Evolutionary conservation across 2,329 filamentous ascomycete genomes (phyloP).

Genomic region (Pseudocercospora fijiensis): DNA sequence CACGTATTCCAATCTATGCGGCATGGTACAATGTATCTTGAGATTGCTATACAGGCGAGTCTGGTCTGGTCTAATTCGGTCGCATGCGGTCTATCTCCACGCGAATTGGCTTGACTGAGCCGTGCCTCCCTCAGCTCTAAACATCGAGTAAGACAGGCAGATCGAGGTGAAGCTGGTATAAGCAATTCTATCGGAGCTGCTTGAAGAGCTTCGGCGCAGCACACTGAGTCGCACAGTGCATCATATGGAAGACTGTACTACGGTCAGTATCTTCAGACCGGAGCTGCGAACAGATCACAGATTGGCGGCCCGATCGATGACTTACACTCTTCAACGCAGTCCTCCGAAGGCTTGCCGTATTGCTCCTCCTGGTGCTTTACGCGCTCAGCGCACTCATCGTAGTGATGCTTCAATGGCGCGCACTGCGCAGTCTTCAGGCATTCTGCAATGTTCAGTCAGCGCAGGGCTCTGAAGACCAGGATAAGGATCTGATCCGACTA

Average conservation of each 20-base stretch:
- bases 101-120: neutral
- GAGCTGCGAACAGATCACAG: neutral
- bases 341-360: constrained; percentile 77
- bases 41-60: constrained; percentile 39
- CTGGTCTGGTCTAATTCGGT: constrained; percentile 2
- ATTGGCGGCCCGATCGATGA: constrained; percentile 30
- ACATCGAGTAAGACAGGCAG: neutral
- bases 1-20: constrained; percentile 6
- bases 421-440: constrained; percentile 86
- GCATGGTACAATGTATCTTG: constrained; percentile 38
- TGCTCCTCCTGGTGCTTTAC: constrained; percentile 72
- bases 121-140: too few relatives aligned
- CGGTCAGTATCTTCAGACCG: constrained; percentile 9
- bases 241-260: constrained; percentile 87
- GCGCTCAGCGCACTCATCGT: constrained; percentile 94
- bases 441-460: constrained; percentile 56
- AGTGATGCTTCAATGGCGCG: constrained; percentile 91
- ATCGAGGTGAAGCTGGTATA: neutral
- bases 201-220: constrained; percentile 95
- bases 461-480: too few relatives aligned
- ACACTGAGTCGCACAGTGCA: constrained; percentile 89
- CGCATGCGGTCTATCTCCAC: neutral
- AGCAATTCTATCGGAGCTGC: constrained; percentile 71
- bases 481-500: neutral
- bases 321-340: constrained; percentile 99